Evolutionary conservation across 352 stramenopile species (phyloP).

Genomic region (Pythium aristosporum): DNA sequence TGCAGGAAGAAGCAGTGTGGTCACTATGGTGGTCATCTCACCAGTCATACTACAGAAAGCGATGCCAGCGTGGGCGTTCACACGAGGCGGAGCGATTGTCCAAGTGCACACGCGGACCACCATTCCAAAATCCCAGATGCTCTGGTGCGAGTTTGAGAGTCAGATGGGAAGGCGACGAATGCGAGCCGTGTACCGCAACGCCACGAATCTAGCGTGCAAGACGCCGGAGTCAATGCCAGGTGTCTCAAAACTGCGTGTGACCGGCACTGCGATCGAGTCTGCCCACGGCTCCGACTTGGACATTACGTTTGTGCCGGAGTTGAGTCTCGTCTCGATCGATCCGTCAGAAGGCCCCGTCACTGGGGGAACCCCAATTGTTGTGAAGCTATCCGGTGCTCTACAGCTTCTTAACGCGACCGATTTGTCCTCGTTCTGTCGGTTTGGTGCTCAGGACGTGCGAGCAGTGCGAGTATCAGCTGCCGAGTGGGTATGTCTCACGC

Average conservation of each 20-base stretch:
- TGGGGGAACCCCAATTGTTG: constrained; percentile 19
- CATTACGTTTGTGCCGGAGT: constrained; percentile 11
- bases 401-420: not conserved
- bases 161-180: not conserved
- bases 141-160: constrained; percentile 14
- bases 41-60: constrained; percentile 3
- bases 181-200: constrained; percentile 1
- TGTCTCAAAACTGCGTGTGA: constrained; percentile 1
- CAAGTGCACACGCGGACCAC: not conserved
- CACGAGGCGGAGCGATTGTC: not conserved
- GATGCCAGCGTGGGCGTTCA: constrained; percentile 11
- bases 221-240: constrained; percentile 4
- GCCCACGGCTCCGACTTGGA: constrained; percentile 15
- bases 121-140: not conserved
- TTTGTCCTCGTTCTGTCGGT: constrained; percentile 10
- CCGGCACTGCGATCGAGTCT: not conserved
- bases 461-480: constrained; percentile 1
- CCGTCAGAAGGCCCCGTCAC: constrained; percentile 6
- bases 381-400: constrained; percentile 18
- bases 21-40: constrained; percentile 2
- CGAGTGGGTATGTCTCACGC: constrained; percentile 16
- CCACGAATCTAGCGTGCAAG: constrained; percentile 4
- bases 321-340: constrained; percentile 6
- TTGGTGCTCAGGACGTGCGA: constrained; percentile 4
- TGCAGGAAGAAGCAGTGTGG: constrained; percentile 11